Conservation (phyloP, 352 stramenopile species). For the Paralagenidium karlingii region DNA sequence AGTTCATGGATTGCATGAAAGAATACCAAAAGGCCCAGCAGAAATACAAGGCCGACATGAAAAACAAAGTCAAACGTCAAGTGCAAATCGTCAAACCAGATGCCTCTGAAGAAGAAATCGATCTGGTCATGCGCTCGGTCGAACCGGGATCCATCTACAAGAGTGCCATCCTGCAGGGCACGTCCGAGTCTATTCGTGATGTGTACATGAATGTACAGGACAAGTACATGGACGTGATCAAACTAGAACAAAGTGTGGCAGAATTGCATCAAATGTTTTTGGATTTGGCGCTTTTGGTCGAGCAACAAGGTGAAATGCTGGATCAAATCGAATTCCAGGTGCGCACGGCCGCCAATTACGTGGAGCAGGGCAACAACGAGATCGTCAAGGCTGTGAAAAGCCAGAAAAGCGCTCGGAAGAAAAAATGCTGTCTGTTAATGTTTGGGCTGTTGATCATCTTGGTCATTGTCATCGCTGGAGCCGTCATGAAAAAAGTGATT, state of each 20-base stretch:
- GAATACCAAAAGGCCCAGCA: slow-evolving; percentile 95
- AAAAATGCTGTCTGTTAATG: slow-evolving; percentile 88
- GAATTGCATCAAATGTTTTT: slow-evolving; percentile 99
- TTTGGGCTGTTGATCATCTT: slow-evolving; percentile 68
- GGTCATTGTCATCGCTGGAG: slow-evolving; percentile 59
- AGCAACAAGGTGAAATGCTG: slow-evolving; percentile 96
- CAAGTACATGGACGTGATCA: slow-evolving; percentile 97
- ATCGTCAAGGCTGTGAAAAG: slow-evolving; percentile 92
- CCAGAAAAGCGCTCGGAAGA: slow-evolving; percentile 94
- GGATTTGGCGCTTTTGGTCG: slow-evolving; percentile 95
- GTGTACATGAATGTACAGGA: slow-evolving; percentile 92
- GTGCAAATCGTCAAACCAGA: slow-evolving; percentile 97
- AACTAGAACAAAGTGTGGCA: slow-evolving; percentile 92
- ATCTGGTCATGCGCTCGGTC: slow-evolving; percentile 88
- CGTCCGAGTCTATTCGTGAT: slow-evolving; percentile 77
- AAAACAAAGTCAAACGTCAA: slow-evolving; percentile 96
- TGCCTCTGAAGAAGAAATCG: slow-evolving; percentile 95
- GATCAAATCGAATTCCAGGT: slow-evolving; percentile 98
- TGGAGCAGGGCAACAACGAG: slow-evolving; percentile 94
- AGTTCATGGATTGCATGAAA: slow-evolving; percentile 99
- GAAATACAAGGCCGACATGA: slow-evolving; percentile 97
- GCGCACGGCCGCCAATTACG: slow-evolving; percentile 89
- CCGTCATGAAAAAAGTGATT: slow-evolving; percentile 31
- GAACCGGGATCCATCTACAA: slow-evolving; percentile 80
- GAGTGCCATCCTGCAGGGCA: slow-evolving; percentile 63